Evolutionary conservation across 257 asterid species (phyloP).

Genomic region (Linderniella brevidens): DNA sequence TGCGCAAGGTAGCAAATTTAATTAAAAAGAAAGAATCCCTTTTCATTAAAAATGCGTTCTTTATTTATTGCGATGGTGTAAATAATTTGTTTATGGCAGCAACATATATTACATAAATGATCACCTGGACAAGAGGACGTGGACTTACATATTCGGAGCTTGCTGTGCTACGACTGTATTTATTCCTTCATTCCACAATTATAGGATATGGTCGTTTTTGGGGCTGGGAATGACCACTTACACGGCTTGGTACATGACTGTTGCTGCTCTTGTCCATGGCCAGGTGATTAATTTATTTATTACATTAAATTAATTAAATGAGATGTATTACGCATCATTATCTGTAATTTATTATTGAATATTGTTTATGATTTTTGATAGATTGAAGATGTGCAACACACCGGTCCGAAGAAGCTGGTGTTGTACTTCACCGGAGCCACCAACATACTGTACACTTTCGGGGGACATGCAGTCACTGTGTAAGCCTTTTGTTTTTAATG

Average conservation of each 20-base stretch:
- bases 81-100: constrained; percentile 3
- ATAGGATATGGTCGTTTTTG: constrained; percentile 15
- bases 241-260: constrained; percentile 16
- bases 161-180: constrained; percentile 17
- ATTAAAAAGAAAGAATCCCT: background rate
- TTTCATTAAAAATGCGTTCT: background rate
- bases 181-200: constrained; percentile 17
- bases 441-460: constrained; percentile 15
- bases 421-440: constrained; percentile 17
- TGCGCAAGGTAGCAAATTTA: constrained; percentile 18
- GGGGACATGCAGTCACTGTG: constrained; percentile 21
- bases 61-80: background rate
- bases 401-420: constrained; percentile 14
- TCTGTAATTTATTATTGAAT: background rate
- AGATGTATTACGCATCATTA: no score
- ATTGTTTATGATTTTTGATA: background rate
- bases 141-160: constrained; percentile 19
- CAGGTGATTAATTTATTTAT: constrained; percentile 3
- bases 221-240: constrained; percentile 18
- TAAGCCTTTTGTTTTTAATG: constrained; percentile 4
- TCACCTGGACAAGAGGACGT: constrained; percentile 18
- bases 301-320: no score
- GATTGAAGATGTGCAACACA: constrained; percentile 13
- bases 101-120: constrained; percentile 16
- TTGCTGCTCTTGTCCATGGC: constrained; percentile 13